Percentiles rank a stretch among this genome's conserved stretches.
Conservation (phyloP, 345 rosid species). For the Clarkia xantiana region DNA sequence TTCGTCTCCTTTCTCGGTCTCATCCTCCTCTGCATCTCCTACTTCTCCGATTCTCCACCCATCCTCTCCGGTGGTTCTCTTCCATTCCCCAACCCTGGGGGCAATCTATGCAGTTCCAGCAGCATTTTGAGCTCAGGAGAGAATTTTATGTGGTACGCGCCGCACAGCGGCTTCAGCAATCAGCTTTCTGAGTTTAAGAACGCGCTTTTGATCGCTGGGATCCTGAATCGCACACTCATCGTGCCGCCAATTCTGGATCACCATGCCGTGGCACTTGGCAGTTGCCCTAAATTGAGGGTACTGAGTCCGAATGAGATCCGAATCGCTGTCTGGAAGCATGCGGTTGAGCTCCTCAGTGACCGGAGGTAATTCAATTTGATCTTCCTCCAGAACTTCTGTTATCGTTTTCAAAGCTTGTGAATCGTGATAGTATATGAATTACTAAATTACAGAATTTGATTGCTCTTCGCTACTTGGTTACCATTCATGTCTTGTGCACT, state of each 20-base stretch:
- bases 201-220: constrained; percentile 52
- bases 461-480: no score
- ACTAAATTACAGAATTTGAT: no score
- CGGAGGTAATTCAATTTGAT: constrained; percentile 30
- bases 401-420: background rate
- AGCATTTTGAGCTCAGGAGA: constrained; percentile 13
- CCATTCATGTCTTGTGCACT: no score
- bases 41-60: constrained; percentile 26
- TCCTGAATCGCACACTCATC: constrained; percentile 67
- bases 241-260: constrained; percentile 86
- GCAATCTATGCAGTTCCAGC: constrained; percentile 12
- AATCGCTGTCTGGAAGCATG: constrained; percentile 55
- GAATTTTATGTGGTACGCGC: constrained; percentile 63
- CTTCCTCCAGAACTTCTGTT: background rate
- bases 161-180: constrained; percentile 94
- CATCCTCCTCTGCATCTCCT: constrained; percentile 27
- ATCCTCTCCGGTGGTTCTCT: constrained; percentile 21
- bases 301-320: constrained; percentile 37
- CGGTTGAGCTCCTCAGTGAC: constrained; percentile 40
- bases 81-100: constrained; percentile 25
- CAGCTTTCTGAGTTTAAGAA: constrained; percentile 87
- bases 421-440: background rate
- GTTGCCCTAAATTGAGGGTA: constrained; percentile 95
- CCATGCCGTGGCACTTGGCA: constrained; percentile 86
- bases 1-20: constrained; percentile 21